These are phyloP conservation scores for Herpetomonas samuelpessoai DNA, from an alignment of 208 protist genomes.

Conservation along the genomic window DNA sequence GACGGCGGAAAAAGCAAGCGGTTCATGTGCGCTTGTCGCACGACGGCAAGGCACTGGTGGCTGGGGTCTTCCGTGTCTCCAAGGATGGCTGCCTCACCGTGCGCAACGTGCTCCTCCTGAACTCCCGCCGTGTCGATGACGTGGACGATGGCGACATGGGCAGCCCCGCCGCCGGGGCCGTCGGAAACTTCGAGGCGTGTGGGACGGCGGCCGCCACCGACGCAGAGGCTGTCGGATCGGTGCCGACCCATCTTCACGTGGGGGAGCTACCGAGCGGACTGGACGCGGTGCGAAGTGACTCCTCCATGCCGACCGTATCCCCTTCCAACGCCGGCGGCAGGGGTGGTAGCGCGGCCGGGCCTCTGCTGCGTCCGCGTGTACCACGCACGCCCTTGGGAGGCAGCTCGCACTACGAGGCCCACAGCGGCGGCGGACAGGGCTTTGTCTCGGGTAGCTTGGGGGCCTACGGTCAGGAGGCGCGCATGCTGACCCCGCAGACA, in stretches of 20 bases:
- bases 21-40: constrained; percentile 50
- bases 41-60: constrained; percentile 50
- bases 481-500: background rate
- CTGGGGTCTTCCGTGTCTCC: constrained; percentile 76
- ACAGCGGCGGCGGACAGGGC: background rate
- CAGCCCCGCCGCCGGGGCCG: background rate
- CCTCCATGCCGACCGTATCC: too few species aligned
- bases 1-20: background rate
- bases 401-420: too few species aligned
- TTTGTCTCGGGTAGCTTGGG: background rate
- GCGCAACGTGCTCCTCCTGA: constrained; percentile 78
- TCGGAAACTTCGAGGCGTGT: too few species aligned
- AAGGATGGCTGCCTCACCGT: constrained; percentile 72
- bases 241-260: too few species aligned
- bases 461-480: background rate
- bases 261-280: too few species aligned
- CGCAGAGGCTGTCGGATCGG: background rate
- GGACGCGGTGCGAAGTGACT: too few species aligned
- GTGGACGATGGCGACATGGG: background rate
- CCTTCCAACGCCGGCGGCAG: too few species aligned
- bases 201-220: background rate
- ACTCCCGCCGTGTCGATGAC: constrained; percentile 37
- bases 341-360: background rate
- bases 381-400: background rate
- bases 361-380: background rate